Conservation (phyloP, 768 basidiomycete genomes). For the Amanita exitialis region DNA sequence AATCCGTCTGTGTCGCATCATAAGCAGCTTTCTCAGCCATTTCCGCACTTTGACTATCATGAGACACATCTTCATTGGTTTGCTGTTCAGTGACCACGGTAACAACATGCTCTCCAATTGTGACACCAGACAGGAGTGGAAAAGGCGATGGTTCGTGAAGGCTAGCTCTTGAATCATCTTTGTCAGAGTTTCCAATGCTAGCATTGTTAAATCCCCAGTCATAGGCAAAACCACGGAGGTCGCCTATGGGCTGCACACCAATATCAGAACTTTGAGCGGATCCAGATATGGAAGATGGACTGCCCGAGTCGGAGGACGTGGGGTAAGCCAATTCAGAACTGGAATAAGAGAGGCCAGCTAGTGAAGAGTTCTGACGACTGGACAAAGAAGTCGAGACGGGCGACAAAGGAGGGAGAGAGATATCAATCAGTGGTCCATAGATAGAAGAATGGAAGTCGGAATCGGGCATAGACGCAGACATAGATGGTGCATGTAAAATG, state of each 20-base stretch:
- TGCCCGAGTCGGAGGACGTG: not conserved
- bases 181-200: not conserved
- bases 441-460: not conserved
- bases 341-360: not conserved
- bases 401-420: conserved; percentile 1
- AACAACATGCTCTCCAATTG: too few relatives aligned
- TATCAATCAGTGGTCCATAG: conserved; percentile 4
- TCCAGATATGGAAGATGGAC: not conserved
- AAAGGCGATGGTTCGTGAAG: not conserved
- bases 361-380: not conserved
- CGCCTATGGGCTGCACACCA: not conserved
- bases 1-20: not conserved
- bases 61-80: not conserved
- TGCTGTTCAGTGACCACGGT: not conserved
- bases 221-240: conserved; percentile 3
- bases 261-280: not conserved
- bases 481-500: not conserved
- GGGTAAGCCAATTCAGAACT: not conserved
- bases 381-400: not conserved
- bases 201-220: conserved; percentile 4
- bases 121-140: not conserved
- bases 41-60: not conserved
- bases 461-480: not conserved
- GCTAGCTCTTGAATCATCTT: not conserved
- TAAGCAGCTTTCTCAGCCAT: not conserved